Percentiles rank a stretch among this genome's conserved stretches.
Evolutionary conservation across 257 asterid species (phyloP).

Genomic region (Prunella vulgaris): DNA sequence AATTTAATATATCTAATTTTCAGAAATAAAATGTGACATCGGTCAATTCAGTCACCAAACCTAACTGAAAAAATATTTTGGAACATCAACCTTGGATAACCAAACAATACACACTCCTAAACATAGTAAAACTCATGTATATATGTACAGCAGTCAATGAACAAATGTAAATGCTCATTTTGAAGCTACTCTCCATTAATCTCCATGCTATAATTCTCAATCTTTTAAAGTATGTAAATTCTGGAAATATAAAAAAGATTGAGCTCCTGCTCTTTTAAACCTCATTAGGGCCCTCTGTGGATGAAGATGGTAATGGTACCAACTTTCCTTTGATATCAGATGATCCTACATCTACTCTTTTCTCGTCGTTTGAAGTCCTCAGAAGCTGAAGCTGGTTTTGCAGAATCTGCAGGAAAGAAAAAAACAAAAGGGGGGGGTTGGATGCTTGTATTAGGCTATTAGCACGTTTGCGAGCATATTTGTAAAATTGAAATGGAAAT

Average conservation of each 20-base stretch:
- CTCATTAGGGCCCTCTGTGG: conserved; percentile 32
- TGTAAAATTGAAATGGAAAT: conserved; percentile 13
- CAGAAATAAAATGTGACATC: background rate
- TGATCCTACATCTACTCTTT: conserved; percentile 22
- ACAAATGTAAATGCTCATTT: background rate
- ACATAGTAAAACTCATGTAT: background rate
- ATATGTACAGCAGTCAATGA: background rate
- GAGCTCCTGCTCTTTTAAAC: conserved; percentile 20
- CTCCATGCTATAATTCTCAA: conserved; percentile 4
- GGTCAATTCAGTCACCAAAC: no score
- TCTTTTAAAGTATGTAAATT: conserved; percentile 1
- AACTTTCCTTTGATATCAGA: conserved; percentile 55
- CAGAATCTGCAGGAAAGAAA: conserved; percentile 40
- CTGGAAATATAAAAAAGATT: background rate
- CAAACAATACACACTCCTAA: background rate
- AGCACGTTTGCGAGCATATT: background rate
- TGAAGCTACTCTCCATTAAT: background rate
- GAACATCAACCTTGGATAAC: background rate
- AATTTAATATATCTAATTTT: background rate
- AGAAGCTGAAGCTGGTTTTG: conserved; percentile 56
- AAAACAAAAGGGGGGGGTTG: background rate
- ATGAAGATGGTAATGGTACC: conserved; percentile 36
- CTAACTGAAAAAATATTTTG: background rate
- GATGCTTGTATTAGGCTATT: background rate
- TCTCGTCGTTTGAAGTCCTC: conserved; percentile 33